Evolutionary conservation across 1,139 yeast genomes (phyloP), one percentile per base, ranked within the genome.

Genomic region (Yamadazyma friedrichii): DNA sequence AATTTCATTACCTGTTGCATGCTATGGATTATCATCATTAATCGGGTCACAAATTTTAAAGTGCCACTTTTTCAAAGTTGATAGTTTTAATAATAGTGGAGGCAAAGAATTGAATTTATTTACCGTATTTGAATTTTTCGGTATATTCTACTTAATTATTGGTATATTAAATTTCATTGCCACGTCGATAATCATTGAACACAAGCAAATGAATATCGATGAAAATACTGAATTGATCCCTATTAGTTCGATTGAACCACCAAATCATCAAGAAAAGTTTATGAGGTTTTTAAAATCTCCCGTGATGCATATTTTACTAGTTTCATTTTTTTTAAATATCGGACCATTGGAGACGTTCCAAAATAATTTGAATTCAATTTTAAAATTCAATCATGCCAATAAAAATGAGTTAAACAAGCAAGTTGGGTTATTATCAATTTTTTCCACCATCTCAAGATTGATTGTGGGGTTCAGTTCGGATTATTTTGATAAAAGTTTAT

Each of bases 321-420:
- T 74, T 3, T 77, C 91, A 8, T 74, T 89, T 45, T 70, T 89
- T 25, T 64, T 88, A 30, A 74, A 84, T 28, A 67, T 88, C 20
- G 98, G 98, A 0, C 95, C 97, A 1, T 65, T 88, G 47, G 98
- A 93, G 56, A 82, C 89, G 70, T 89, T 81, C 61, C 80, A 88
- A 49, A 88, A 91, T 45, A 88, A 91, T 55, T 75, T 93, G 71
- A 95, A 95, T 36, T 82, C 80, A 26, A 74, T 79, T n/a, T 61
- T 76, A 48, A 48, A 56, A 33, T 28, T 9, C 12, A 51, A 59
- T 10, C 24, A 20, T 20, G 57, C 66, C 15, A 49, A 54, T 5
- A 32, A 50, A 2, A 53, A 87, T 2, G 80, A 93, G 1, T 47
- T 78, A 4, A 73, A 89, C 10, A 69, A 64, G 47, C 74, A 70